A percentile compares a stretch with the other conserved stretches of the same genome.
Evolutionary conservation across 768 basidiomycete genomes (phyloP).

Genomic region (Erythrobasidium yunnanense): DNA sequence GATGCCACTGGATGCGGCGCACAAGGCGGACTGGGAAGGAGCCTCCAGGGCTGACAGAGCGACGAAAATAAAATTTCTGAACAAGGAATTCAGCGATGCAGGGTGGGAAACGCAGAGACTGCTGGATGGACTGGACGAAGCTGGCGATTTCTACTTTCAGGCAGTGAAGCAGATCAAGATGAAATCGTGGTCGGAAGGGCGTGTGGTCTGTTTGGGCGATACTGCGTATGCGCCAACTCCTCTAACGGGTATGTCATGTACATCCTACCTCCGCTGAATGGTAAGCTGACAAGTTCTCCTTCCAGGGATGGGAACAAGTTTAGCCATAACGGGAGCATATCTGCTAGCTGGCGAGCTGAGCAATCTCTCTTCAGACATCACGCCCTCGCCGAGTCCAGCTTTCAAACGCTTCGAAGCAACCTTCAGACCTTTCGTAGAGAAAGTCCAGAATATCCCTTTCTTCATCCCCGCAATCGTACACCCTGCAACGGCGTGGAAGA

Average conservation of each 20-base stretch:
- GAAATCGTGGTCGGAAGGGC: slow-evolving; percentile 14
- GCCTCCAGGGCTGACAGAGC: slow-evolving; percentile 11
- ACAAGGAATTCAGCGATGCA: slow-evolving; percentile 8
- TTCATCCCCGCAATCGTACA: slow-evolving; percentile 6
- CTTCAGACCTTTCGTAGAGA: slow-evolving; percentile 27
- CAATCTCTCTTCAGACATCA: slow-evolving; percentile 10
- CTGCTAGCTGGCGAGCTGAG: slow-evolving; percentile 36
- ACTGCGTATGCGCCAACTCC: slow-evolving; percentile 35
- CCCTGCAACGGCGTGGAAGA: background rate
- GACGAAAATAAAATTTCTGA: slow-evolving; percentile 10
- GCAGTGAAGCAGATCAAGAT: slow-evolving; percentile 27
- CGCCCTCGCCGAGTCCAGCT: slow-evolving; percentile 14
- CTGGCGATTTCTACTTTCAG: slow-evolving; percentile 35
- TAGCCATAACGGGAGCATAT: slow-evolving; percentile 35
- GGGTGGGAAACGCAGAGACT: slow-evolving; percentile 34
- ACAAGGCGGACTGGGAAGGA: slow-evolving; percentile 8
- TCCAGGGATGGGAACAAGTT: slow-evolving; percentile 31
- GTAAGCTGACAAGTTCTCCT: background rate
- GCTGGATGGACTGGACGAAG: slow-evolving; percentile 25
- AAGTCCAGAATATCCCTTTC: slow-evolving; percentile 5
- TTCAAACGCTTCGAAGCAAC: slow-evolving; percentile 28
- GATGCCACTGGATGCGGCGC: background rate
- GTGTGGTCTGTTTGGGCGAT: slow-evolving; percentile 37
- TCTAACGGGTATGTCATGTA: slow-evolving; percentile 26
- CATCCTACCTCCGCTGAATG: background rate